A percentile compares a stretch with the other conserved stretches of the same genome.
These are phyloP conservation scores for Daedaleopsis sinensis DNA, from an alignment of 768 basidiomycete species.

Conservation along the genomic window DNA sequence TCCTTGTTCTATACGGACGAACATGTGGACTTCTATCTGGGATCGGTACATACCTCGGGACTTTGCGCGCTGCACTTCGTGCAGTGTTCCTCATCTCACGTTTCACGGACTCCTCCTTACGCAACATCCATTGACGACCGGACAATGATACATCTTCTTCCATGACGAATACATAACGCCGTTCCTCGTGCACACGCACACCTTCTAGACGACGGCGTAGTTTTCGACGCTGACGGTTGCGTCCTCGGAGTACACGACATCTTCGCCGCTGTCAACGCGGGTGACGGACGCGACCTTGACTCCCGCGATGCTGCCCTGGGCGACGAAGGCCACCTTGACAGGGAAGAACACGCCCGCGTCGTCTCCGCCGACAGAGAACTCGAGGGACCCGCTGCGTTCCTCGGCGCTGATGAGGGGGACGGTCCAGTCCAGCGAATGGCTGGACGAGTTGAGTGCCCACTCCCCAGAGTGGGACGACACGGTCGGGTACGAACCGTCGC, in stretches of 20 bases:
- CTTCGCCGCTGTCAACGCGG: conserved; percentile 51
- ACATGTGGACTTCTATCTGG: not conserved
- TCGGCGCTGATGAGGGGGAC: conserved; percentile 66
- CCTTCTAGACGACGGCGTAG: conserved; percentile 30
- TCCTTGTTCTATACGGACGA: not conserved
- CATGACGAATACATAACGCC: conserved; percentile 14
- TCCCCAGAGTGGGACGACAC: conserved; percentile 76
- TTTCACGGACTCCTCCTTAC: not conserved
- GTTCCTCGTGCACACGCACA: conserved; percentile 13
- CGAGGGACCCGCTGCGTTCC: conserved; percentile 81
- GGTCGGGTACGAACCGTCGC: conserved; percentile 82
- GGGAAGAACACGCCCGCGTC: conserved; percentile 91
- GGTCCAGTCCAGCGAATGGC: conserved; percentile 85
- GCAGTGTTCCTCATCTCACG: not conserved
- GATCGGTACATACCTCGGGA: conserved; percentile 7
- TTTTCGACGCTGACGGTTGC: conserved; percentile 51
- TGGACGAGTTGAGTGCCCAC: conserved; percentile 81
- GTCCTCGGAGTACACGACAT: conserved; percentile 58
- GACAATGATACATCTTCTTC: conserved; percentile 16
- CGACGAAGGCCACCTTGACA: conserved; percentile 80
- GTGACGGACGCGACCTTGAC: conserved; percentile 64
- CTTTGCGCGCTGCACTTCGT: conserved; percentile 10
- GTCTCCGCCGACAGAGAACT: conserved; percentile 87
- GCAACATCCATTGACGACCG: not conserved
- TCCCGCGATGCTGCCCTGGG: conserved; percentile 79